Evolutionary conservation across 2,329 filamentous ascomycete genomes (phyloP), one percentile per base, ranked within the genome.

Genomic region (Chrysoporthe cubensis): DNA sequence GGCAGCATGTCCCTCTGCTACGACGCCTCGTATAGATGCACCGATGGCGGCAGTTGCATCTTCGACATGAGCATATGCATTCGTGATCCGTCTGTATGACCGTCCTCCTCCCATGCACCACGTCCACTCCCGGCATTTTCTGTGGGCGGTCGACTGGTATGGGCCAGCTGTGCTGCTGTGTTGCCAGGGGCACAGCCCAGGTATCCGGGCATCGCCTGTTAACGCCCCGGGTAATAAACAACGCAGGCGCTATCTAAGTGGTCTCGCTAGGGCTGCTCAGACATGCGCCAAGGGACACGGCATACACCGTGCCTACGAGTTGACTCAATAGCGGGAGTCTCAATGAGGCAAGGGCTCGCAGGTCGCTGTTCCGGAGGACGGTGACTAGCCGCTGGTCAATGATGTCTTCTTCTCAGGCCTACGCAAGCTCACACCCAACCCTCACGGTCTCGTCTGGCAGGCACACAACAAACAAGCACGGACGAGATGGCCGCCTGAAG

Each of bases 181-280:
- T 46, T 32, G 59, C 43, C n/a, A 48, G 43, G n/a, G 21, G 42
- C 42, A 4, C 42, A 61, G 21, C 26, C 26, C 14, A 61, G 59
- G 59, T 61, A 61, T 46, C 42, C 16, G 37, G 14, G 4, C 59
- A 61, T 61, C 59, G 14, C 18, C 42, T 61, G 59, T 61, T 61
- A 61, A 61, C 59, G 59, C 59, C 43, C 26, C 43, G 59, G 59
- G 26, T 61, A 61, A 21, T 46, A 61, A 21, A 46, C 59, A 46
- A 46, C 59, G 59, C 13, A 61, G 40, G 43, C 59, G 59, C 59
- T 61, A 61, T 61, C 59, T 61, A 61, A 61, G 59, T 61, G 42
- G 57, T 21, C 50, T 42, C 44, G 37, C 42, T 60, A 60, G n/a
- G 37, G 40, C 57, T 43, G 40, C 50, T 54, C 50, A 60, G 57